These are phyloP conservation scores for Alisma plantagoaquatica DNA, from an alignment of 106 monocot genomes.

Conservation along the genomic window DNA sequence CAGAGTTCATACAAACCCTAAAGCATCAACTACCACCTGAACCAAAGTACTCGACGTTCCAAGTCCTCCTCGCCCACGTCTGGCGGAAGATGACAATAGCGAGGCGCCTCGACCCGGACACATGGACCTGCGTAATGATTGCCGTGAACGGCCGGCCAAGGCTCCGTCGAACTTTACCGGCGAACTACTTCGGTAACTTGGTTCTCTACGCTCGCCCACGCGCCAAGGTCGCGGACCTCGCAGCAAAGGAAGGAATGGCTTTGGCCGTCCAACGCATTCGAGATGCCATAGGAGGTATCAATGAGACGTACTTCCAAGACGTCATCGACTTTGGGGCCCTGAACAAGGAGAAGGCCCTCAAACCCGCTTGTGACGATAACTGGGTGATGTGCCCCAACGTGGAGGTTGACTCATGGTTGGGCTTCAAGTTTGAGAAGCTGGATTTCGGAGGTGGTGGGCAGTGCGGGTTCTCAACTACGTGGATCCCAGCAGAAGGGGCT, in stretches of 20 bases:
- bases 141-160: slow-evolving; percentile 12
- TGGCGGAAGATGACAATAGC: slow-evolving; percentile 23
- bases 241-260: neutral
- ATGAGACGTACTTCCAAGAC: neutral
- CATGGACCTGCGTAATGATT: neutral
- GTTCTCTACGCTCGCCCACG: slow-evolving; percentile 6
- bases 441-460: slow-evolving; percentile 5
- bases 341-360: neutral
- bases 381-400: neutral
- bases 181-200: slow-evolving; percentile 16
- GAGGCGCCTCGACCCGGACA: neutral
- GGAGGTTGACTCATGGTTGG: slow-evolving; percentile 8
- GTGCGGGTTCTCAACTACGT: neutral
- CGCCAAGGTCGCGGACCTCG: slow-evolving; percentile 3
- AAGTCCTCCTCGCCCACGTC: slow-evolving; percentile 2
- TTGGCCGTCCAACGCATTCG: neutral
- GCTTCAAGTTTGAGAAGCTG: neutral
- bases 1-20: slow-evolving; percentile 3
- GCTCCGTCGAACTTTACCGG: slow-evolving; percentile 4
- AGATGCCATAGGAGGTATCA: neutral
- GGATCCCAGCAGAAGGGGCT: slow-evolving; percentile 1
- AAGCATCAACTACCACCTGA: slow-evolving; percentile 6
- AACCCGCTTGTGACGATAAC: neutral
- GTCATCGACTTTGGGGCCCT: slow-evolving; percentile 4
- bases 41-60: slow-evolving; percentile 9